A percentile compares a stretch with the other conserved stretches of the same genome.
Conservation (phyloP, 2,329 filamentous ascomycete species). For the Akanthomyces uredinophilus region DNA sequence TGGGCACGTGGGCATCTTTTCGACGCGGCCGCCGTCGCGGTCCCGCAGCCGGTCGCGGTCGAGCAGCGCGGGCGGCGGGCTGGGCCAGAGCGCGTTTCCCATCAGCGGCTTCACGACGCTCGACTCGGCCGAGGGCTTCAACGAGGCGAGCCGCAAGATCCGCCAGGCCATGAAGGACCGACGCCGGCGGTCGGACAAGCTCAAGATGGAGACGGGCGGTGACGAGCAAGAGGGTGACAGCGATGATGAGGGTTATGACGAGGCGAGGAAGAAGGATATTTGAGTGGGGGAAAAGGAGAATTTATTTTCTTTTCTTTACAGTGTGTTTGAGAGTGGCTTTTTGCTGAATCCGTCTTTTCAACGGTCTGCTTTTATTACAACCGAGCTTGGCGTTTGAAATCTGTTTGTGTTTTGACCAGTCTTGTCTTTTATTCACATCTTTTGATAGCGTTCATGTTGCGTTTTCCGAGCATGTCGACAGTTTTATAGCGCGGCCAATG, state of each 20-base stretch:
- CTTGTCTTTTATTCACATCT: not conserved
- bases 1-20: conserved; percentile 82
- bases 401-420: not conserved
- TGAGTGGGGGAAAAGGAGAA: conserved; percentile 15
- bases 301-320: not conserved
- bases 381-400: not conserved
- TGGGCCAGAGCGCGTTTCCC: conserved; percentile 57
- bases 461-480: not conserved
- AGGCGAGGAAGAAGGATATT: conserved; percentile 38
- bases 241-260: conserved; percentile 38
- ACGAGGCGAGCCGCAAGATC: conserved; percentile 80
- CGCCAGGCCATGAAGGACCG: conserved; percentile 71
- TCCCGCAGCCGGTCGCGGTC: conserved; percentile 65
- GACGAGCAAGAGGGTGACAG: conserved; percentile 34
- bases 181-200: conserved; percentile 48
- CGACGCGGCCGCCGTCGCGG: conserved; percentile 79
- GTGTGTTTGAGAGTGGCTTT: not conserved
- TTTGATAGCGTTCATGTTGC: not conserved
- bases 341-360: not conserved
- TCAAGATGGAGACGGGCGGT: conserved; percentile 32
- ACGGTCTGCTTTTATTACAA: not conserved
- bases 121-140: conserved; percentile 65
- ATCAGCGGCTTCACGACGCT: conserved; percentile 65
- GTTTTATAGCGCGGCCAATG: too few species aligned
- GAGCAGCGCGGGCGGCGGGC: conserved; percentile 60